Evolutionary conservation across 257 asterid genomes (phyloP).

Genomic region (Verbascum thapsus): DNA sequence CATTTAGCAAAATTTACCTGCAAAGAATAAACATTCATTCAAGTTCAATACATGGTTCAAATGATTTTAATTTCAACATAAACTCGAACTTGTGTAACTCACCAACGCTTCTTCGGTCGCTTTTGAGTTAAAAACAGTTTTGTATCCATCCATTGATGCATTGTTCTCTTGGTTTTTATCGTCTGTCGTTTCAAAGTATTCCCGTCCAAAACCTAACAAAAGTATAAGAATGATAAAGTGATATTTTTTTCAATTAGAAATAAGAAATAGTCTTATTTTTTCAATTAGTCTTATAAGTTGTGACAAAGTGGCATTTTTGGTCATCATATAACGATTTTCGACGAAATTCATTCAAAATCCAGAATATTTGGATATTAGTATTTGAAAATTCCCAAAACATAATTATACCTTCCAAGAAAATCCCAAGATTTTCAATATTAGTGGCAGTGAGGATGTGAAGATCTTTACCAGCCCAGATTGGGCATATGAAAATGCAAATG

Average conservation of each 20-base stretch:
- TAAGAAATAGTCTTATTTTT: too few relatives aligned
- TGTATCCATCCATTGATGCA: constrained; percentile 19
- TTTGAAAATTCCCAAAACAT: background rate
- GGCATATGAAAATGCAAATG: constrained; percentile 27
- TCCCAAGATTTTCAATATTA: constrained; percentile 33
- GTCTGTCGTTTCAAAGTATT: constrained; percentile 19
- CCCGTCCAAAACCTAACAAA: constrained; percentile 28
- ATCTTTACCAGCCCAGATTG: constrained; percentile 37
- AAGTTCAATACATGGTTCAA: background rate
- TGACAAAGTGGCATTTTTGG: too few relatives aligned
- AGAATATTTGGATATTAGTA: too few relatives aligned
- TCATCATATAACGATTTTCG: too few relatives aligned
- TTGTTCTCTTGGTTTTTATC: constrained; percentile 4
- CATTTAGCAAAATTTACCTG: constrained; percentile 37
- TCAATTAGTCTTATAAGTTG: too few relatives aligned
- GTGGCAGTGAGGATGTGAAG: constrained; percentile 33
- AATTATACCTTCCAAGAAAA: constrained; percentile 32
- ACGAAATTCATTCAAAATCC: too few relatives aligned
- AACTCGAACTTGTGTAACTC: background rate
- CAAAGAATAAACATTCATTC: background rate
- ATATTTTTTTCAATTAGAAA: too few relatives aligned
- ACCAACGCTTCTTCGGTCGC: constrained; percentile 33
- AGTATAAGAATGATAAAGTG: too few relatives aligned
- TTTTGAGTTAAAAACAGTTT: constrained; percentile 27
- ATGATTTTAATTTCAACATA: too few relatives aligned